Evolutionary conservation across 2,329 filamentous ascomycete species (phyloP).

Genomic region (Fusarium sp.): DNA sequence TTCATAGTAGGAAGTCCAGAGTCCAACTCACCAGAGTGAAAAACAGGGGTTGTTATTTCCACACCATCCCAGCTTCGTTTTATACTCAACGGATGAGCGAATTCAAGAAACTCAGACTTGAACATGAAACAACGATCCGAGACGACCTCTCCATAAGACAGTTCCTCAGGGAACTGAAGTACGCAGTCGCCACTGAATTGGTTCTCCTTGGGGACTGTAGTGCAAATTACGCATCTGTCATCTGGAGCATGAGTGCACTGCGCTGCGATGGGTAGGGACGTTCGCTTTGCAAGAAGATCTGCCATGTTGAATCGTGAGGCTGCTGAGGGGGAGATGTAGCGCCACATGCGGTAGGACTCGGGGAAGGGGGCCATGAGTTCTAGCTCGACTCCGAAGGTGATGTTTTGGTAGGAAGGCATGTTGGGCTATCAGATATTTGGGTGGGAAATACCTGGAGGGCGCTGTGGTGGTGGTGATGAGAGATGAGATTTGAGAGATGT

Average conservation of each 20-base stretch:
- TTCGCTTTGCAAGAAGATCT: neutral
- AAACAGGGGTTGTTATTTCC: constrained; percentile 39
- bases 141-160: neutral
- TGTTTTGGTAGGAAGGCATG: neutral
- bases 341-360: neutral
- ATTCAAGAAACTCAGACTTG: constrained; percentile 14
- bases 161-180: neutral
- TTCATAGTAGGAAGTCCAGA: constrained; percentile 21
- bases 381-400: constrained; percentile 42
- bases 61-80: constrained; percentile 22
- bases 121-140: constrained; percentile 26
- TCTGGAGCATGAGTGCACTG: neutral
- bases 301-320: constrained; percentile 16
- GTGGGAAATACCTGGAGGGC: neutral
- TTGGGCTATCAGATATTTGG: neutral
- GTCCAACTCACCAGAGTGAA: constrained; percentile 27
- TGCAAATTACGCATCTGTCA: neutral
- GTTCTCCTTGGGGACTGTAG: neutral
- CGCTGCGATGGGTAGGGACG: neutral
- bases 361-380: constrained; percentile 35
- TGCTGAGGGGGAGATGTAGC: neutral
- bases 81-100: neutral
- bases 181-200: neutral
- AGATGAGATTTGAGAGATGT: neutral
- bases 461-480: neutral